These are phyloP conservation scores for Coprinopsis strossmayeri DNA, from an alignment of 768 basidiomycete species.

Conservation along the genomic window DNA sequence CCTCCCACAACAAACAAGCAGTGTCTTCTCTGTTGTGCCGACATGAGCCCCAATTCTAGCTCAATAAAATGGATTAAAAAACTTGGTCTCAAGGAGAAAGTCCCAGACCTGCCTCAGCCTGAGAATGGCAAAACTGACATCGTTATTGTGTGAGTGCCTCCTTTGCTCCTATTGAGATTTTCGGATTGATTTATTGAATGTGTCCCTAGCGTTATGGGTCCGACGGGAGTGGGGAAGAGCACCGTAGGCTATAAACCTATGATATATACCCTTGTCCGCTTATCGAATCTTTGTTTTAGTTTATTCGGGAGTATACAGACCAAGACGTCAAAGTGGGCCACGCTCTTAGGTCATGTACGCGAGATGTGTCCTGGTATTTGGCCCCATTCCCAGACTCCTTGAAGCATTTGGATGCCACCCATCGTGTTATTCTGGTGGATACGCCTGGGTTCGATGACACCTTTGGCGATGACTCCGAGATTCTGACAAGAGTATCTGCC, in stretches of 20 bases:
- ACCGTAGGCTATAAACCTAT: neutral
- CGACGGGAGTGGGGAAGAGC: conserved; percentile 3
- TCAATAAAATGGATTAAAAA: too few relatives aligned
- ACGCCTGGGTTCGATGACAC: conserved; percentile 15
- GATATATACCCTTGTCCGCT: neutral
- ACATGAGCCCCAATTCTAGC: too few relatives aligned
- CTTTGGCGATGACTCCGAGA: conserved; percentile 6
- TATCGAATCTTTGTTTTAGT: conserved; percentile 2
- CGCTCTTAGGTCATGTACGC: conserved; percentile 8
- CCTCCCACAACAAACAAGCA: too few relatives aligned
- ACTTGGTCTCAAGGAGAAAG: neutral
- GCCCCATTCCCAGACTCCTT: neutral
- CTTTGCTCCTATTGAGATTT: neutral
- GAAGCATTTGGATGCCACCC: neutral
- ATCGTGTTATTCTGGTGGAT: conserved; percentile 9
- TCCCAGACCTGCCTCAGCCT: neutral
- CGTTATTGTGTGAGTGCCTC: conserved; percentile 1
- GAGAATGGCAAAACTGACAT: neutral
- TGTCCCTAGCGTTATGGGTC: conserved; percentile 4
- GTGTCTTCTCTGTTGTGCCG: neutral
- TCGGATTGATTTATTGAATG: neutral
- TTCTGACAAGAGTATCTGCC: conserved; percentile 5
- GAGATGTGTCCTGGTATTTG: neutral
- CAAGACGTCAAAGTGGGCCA: conserved; percentile 5
- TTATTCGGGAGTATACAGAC: conserved; percentile 5